Evolutionary conservation across 2,329 filamentous ascomycete genomes (phyloP).

Genomic region (Colletotrichum godetiae): DNA sequence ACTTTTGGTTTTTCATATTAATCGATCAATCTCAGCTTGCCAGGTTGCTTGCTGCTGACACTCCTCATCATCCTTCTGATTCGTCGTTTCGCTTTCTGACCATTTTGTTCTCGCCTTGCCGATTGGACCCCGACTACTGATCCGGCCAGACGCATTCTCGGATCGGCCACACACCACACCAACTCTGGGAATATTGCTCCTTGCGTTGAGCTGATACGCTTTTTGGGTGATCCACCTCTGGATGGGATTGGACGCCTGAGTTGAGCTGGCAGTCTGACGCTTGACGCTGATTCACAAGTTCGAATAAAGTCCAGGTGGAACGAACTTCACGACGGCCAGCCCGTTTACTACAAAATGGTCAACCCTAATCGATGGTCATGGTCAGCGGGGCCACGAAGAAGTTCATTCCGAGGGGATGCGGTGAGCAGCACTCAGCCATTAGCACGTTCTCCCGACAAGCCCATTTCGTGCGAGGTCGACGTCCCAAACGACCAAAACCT

Average conservation of each 20-base stretch:
- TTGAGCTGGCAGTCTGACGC: not conserved
- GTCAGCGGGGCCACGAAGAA: conserved; percentile 22
- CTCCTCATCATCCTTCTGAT: conserved; percentile 3
- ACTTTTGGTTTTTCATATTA: not conserved
- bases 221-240: not conserved
- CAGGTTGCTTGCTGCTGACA: not conserved
- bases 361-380: conserved; percentile 32
- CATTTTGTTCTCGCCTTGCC: not conserved
- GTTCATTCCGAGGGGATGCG: not conserved
- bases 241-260: conserved; percentile 16
- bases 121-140: not conserved
- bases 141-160: not conserved
- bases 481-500: conserved; percentile 10
- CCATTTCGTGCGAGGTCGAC: not conserved
- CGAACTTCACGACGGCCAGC: not conserved
- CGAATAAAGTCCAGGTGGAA: too few species aligned
- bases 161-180: not conserved
- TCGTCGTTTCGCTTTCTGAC: conserved; percentile 9
- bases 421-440: conserved; percentile 10
- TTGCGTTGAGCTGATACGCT: conserved; percentile 16
- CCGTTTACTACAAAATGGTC: conserved; percentile 14
- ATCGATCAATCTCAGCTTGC: not conserved
- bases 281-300: not conserved
- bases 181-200: not conserved
- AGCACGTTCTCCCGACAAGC: not conserved